Base-by-base conservation (phyloP, 2,329 filamentous ascomycete species). In the Taxawa tesnikishii region DNA sequence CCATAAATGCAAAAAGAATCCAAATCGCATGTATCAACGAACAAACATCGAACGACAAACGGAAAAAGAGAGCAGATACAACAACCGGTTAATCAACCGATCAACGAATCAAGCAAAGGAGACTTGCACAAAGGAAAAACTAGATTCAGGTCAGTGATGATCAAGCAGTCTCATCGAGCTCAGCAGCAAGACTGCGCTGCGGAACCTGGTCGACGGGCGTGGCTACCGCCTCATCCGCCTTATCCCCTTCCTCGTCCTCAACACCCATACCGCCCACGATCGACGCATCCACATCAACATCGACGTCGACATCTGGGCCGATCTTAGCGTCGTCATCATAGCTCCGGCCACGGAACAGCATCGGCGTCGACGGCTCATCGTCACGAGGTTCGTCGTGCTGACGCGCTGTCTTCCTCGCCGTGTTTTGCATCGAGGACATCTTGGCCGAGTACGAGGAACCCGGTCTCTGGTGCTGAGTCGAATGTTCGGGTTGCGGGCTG, bases 321-420 rank as follows among this genome's bases (percentile, higher is more conserved):
- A 60, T 62, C 43, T 73, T 68, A 1, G 72, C 72, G 43, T 75
- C 72, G 39, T 64, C 63, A 43, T 77, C 73, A 39, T 75, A 75
- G 43, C 59, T 67, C 28, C 63, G 63, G 43, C 63, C 63, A 23
- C 67, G 56, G 44, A 75, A 58, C 7, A 75, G 58, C 26, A 66
- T 67, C n/a, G 70, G 70, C 19, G 19, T 23, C 19, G 8, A 8
- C 3, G n/a, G 2, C 19, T 23, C 6, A 68, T 74, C 17, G 48
- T 55, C 17, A 59, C 59, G 15, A 7, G 53, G 46, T 43, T 58
- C 52, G 23, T 40, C 36, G n/a, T n/a, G n/a, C n/a, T n/a, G n/a
- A n/a, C n/a, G n/a, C n/a, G 28, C 32, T 36, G 29, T 21, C 45
- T 32, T 25, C 41, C 32, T 36, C 40, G 26, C 44, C 10, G 54